Conservation (phyloP, 176 grass and related monocot genomes). For the sorghum (Sorghum bicolor) region DNA sequence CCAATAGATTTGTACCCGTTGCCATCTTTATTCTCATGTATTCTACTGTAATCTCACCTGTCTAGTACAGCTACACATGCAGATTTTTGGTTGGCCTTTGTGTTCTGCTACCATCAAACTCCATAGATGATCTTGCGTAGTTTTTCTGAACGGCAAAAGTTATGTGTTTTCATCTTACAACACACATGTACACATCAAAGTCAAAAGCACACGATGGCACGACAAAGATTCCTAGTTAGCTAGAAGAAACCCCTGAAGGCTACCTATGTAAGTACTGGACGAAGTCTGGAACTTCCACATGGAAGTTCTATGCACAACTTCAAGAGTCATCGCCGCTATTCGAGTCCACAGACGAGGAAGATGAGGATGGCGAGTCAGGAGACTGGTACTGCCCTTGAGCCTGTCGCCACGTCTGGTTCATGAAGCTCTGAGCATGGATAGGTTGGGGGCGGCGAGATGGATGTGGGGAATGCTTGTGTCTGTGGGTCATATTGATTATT, state of each 20-base stretch:
- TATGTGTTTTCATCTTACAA: background rate
- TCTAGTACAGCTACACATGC: background rate
- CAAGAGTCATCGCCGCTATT: background rate
- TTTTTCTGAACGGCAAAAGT: background rate
- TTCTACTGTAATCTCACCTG: background rate
- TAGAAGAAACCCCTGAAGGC: background rate
- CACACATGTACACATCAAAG: background rate
- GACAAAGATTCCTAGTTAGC: background rate
- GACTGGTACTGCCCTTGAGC: background rate
- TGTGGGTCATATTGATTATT: slow-evolving; percentile 14
- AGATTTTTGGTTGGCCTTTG: background rate
- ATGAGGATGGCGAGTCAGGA: background rate
- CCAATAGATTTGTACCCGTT: too few species aligned
- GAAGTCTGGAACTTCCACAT: background rate
- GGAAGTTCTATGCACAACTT: slow-evolving; percentile 3
- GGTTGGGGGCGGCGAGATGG: background rate
- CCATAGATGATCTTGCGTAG: background rate
- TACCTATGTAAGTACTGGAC: background rate
- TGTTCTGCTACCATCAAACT: background rate
- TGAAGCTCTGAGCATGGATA: slow-evolving; percentile 23
- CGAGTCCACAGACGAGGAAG: slow-evolving; percentile 20
- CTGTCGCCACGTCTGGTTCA: background rate
- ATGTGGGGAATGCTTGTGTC: background rate
- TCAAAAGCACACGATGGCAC: background rate
- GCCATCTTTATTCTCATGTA: background rate